Evolutionary conservation across 1,284 basidiomycete genomes (phyloP).

Genomic region (Volvariella volvacea): DNA sequence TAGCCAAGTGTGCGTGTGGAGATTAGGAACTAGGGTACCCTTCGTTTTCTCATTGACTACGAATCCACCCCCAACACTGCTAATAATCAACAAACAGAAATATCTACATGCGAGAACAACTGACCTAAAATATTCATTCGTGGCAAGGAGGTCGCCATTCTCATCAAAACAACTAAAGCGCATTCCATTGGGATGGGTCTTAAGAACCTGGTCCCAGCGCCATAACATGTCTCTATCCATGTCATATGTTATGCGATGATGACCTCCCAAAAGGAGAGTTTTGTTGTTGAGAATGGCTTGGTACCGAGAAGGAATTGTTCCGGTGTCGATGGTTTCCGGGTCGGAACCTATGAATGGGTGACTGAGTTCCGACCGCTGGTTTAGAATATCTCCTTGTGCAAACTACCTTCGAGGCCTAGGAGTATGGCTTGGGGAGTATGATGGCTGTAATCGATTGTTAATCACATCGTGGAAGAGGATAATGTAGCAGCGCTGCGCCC

Average conservation of each 20-base stretch:
- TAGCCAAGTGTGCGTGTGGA: background rate
- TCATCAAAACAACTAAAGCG: constrained; percentile 82
- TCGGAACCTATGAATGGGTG: constrained; percentile 47
- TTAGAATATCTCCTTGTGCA: constrained; percentile 6
- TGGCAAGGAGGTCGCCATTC: constrained; percentile 83
- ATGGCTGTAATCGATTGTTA: constrained; percentile 48
- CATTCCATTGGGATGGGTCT: constrained; percentile 87
- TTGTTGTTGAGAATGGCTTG: constrained; percentile 61
- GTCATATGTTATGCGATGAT: constrained; percentile 74
- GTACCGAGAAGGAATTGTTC: constrained; percentile 72
- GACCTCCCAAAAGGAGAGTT: constrained; percentile 64
- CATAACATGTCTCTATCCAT: constrained; percentile 89
- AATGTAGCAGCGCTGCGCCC: constrained; percentile 13
- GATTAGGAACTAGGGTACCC: constrained; percentile 30
- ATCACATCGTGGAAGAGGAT: background rate
- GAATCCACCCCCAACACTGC: constrained; percentile 83
- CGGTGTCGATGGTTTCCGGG: constrained; percentile 82
- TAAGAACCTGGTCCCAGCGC: constrained; percentile 79
- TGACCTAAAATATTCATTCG: constrained; percentile 80
- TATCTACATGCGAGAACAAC: no score
- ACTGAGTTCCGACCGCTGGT: constrained; percentile 3
- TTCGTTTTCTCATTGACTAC: constrained; percentile 89
- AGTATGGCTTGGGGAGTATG: constrained; percentile 93
- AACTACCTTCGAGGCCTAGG: constrained; percentile 79
- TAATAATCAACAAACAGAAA: background rate